Evolutionary conservation across 2,329 filamentous ascomycete genomes (phyloP).

Genomic region (Xylaria multiplex): DNA sequence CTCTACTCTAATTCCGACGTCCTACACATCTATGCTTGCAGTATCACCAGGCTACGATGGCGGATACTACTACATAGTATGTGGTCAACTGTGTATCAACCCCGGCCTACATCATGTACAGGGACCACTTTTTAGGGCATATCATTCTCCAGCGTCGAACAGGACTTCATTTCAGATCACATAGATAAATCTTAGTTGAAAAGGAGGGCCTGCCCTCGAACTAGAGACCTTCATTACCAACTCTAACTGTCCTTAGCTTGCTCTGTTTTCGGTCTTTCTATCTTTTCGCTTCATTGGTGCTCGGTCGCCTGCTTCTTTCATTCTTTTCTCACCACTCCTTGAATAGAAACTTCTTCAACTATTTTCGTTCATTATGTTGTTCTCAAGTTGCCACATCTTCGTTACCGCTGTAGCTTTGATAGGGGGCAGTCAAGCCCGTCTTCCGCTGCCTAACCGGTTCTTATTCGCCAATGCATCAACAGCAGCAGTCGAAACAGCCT

Average conservation of each 20-base stretch:
- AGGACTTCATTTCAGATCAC: neutral
- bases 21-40: constrained; percentile 3
- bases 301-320: constrained; percentile 36
- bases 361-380: constrained; percentile 41
- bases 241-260: neutral
- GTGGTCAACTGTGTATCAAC: neutral
- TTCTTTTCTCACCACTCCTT: constrained; percentile 29
- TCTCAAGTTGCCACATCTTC: constrained; percentile 35
- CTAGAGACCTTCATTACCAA: neutral
- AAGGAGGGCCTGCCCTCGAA: constrained; percentile 12
- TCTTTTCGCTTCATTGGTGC: constrained; percentile 35
- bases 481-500: constrained; percentile 1
- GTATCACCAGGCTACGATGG: neutral
- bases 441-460: constrained; percentile 25
- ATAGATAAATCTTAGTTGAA: constrained; percentile 9
- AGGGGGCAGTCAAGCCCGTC: constrained; percentile 28
- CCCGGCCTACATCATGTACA: neutral
- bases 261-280: constrained; percentile 13
- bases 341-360: constrained; percentile 19
- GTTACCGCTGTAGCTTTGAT: constrained; percentile 35
- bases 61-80: neutral
- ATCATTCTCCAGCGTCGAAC: neutral
- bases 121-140: neutral
- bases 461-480: constrained; percentile 15
- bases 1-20: constrained; percentile 7